Conservation (phyloP, 2,329 filamentous ascomycete genomes). For the Knufia petricola region DNA sequence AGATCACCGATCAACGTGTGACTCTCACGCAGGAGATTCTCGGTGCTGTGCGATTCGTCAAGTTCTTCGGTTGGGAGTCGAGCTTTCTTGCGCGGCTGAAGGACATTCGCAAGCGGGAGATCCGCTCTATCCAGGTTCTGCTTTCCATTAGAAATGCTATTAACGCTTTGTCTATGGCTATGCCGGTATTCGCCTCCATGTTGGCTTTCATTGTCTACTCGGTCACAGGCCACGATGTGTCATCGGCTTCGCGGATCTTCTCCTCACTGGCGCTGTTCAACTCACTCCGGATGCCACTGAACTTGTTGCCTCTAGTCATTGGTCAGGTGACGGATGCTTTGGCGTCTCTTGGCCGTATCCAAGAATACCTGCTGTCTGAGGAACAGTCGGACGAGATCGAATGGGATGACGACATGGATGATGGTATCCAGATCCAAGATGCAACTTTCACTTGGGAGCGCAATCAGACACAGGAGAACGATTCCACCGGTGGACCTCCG, state of each 20-base stretch:
- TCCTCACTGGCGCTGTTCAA: slow-evolving; percentile 94
- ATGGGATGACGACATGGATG: slow-evolving; percentile 43
- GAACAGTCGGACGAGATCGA: slow-evolving; percentile 66
- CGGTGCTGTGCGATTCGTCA: slow-evolving; percentile 85
- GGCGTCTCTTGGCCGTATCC: slow-evolving; percentile 72
- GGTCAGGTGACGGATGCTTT: slow-evolving; percentile 84
- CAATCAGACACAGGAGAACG: slow-evolving; percentile 23
- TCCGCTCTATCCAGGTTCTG: slow-evolving; percentile 72
- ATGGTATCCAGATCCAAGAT: slow-evolving; percentile 57
- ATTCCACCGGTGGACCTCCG: slow-evolving; percentile 20
- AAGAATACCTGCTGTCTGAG: slow-evolving; percentile 80
- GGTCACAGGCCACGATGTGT: slow-evolving; percentile 55
- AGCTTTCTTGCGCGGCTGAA: slow-evolving; percentile 71
- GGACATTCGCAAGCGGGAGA: slow-evolving; percentile 65
- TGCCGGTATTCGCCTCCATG: slow-evolving; percentile 94
- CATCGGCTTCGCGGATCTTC: slow-evolving; percentile 66
- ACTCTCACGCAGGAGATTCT: slow-evolving; percentile 87
- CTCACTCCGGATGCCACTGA: slow-evolving; percentile 77
- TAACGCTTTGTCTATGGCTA: slow-evolving; percentile 68
- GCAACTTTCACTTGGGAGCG: slow-evolving; percentile 84
- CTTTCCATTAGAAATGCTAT: slow-evolving; percentile 77
- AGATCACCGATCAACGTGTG: slow-evolving; percentile 85
- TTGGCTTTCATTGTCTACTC: slow-evolving; percentile 77
- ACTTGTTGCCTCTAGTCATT: slow-evolving; percentile 77
- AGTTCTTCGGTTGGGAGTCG: slow-evolving; percentile 91